Percentiles rank a stretch among this genome's conserved stretches.
phyloP scores from a whole-genome alignment of 1,139 yeast genomes.

The Geotrichum siamense region DNA sequence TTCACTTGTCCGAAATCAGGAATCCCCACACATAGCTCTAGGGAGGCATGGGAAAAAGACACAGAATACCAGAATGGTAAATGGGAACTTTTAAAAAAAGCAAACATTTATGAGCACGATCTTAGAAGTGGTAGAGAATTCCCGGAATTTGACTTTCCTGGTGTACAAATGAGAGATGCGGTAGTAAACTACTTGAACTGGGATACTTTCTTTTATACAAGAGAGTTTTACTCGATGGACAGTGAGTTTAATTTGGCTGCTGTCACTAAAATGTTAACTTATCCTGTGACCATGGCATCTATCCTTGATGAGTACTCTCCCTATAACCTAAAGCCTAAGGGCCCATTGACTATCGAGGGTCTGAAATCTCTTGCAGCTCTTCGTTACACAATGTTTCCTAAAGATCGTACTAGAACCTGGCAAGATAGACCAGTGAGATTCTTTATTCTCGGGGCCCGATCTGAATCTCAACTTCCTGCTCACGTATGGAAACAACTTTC shows the following conservation, averaged over 20 bases:
- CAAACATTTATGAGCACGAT: slow-evolving; percentile 90
- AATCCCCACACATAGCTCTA: slow-evolving; percentile 89
- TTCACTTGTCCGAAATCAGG: slow-evolving; percentile 92
- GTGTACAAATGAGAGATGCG: slow-evolving; percentile 67
- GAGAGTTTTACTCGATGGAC: slow-evolving; percentile 93
- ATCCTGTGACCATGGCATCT: slow-evolving; percentile 85
- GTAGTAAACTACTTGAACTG: slow-evolving; percentile 74
- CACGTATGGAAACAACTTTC: slow-evolving; percentile 95
- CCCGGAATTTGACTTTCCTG: slow-evolving; percentile 93
- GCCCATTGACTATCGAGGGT: slow-evolving; percentile 87
- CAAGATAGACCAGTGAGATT: slow-evolving; percentile 86
- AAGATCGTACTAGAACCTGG: slow-evolving; percentile 44
- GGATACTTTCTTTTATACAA: slow-evolving; percentile 90
- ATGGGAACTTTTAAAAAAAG: slow-evolving; percentile 72
- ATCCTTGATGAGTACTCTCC: slow-evolving; percentile 81
- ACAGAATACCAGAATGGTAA: slow-evolving; percentile 61
- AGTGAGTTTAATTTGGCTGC: slow-evolving; percentile 94
- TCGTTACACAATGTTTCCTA: slow-evolving; percentile 81
- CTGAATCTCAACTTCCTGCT: slow-evolving; percentile 89
- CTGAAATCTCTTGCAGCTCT: slow-evolving; percentile 86
- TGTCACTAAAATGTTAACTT: slow-evolving; percentile 86
- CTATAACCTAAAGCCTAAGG: slow-evolving; percentile 69
- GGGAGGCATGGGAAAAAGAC: slow-evolving; percentile 84
- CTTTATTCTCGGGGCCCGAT: slow-evolving; percentile 84
- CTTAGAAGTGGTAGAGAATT: slow-evolving; percentile 86